A percentile compares a stretch with the other conserved stretches of the same genome.
These are phyloP conservation scores for Aspergillus aculeatus DNA, from an alignment of 2,329 filamentous ascomycete genomes.

Conservation along the genomic window DNA sequence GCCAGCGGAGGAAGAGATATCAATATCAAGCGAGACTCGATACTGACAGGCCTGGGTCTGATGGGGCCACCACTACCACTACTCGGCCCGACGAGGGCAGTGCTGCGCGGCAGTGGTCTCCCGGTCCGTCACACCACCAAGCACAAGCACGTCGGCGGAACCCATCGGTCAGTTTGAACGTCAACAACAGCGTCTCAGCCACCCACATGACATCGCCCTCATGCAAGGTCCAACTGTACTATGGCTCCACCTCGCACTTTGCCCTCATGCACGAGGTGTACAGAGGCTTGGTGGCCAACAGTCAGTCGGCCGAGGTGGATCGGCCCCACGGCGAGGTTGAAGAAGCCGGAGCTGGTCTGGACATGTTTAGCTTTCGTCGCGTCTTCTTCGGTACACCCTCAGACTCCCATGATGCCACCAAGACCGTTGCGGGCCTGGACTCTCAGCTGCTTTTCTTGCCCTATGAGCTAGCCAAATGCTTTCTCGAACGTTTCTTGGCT, in stretches of 20 bases:
- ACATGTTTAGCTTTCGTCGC: constrained; percentile 39
- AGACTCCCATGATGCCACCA: constrained; percentile 31
- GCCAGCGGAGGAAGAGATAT: constrained; percentile 36
- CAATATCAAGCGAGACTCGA: constrained; percentile 20
- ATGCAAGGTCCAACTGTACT: constrained; percentile 47
- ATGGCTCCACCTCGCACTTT: constrained; percentile 50
- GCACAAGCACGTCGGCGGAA: constrained; percentile 16
- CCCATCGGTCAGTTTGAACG: constrained; percentile 25
- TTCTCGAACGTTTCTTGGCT: constrained; percentile 44
- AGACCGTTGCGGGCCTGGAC: constrained; percentile 23
- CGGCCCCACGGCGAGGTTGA: constrained; percentile 34
- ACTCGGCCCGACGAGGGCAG: constrained; percentile 13
- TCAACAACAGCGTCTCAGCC: constrained; percentile 48
- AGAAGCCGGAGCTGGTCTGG: constrained; percentile 39
- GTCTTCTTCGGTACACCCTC: constrained; percentile 44
- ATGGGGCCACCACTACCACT: constrained; percentile 3
- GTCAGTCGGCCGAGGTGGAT: constrained; percentile 13
- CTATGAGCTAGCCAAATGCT: constrained; percentile 37
- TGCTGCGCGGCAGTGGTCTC: constrained; percentile 14
- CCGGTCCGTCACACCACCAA: constrained; percentile 13
- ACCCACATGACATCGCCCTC: constrained; percentile 48
- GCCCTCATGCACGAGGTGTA: constrained; percentile 44
- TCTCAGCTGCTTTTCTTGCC: constrained; percentile 40
- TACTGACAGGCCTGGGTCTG: neutral
- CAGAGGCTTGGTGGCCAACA: constrained; percentile 29